Percentiles rank a stretch among this genome's conserved stretches.
Conservation (phyloP, 495 filamentous ascomycete species). For the Hypoxylon fuscum region DNA sequence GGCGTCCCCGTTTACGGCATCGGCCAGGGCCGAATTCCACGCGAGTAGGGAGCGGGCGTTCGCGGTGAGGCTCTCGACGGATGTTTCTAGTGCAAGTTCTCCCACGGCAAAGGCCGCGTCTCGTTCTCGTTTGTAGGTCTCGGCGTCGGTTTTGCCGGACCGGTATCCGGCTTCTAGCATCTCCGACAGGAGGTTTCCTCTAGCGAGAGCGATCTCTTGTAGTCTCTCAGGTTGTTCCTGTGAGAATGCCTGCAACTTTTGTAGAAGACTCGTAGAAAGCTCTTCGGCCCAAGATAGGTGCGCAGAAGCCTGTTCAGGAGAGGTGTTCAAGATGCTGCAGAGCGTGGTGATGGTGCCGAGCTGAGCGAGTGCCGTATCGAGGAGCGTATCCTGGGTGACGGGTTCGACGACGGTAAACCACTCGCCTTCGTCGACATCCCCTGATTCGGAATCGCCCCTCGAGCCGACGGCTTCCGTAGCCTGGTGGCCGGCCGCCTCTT, state of each 20-base stretch:
- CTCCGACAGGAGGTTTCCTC: conserved; percentile 60
- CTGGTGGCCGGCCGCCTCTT: background rate
- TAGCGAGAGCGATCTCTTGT: conserved; percentile 64
- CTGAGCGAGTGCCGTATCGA: conserved; percentile 71
- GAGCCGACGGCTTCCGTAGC: background rate
- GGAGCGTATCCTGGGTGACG: conserved; percentile 62
- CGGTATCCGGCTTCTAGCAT: conserved; percentile 64
- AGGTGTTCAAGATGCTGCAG: conserved; percentile 61
- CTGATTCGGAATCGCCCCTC: background rate
- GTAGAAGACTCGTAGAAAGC: conserved; percentile 57
- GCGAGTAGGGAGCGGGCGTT: conserved; percentile 66
- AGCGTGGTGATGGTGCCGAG: conserved; percentile 56
- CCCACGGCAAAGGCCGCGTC: conserved; percentile 51
- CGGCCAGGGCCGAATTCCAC: conserved; percentile 54
- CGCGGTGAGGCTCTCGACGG: conserved; percentile 59
- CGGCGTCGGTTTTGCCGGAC: conserved; percentile 54
- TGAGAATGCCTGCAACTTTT: conserved; percentile 58
- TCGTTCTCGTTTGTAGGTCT: conserved; percentile 62
- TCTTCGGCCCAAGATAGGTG: conserved; percentile 64
- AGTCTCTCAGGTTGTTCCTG: conserved; percentile 53
- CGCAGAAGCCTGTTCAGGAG: conserved; percentile 39
- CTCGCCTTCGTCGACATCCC: conserved; percentile 54
- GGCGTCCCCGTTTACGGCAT: conserved; percentile 31
- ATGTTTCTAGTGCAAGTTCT: conserved; percentile 51
- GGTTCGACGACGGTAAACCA: conserved; percentile 72